Conservation (phyloP, 2,329 filamentous ascomycete genomes). For the Colletotrichum filicis region DNA sequence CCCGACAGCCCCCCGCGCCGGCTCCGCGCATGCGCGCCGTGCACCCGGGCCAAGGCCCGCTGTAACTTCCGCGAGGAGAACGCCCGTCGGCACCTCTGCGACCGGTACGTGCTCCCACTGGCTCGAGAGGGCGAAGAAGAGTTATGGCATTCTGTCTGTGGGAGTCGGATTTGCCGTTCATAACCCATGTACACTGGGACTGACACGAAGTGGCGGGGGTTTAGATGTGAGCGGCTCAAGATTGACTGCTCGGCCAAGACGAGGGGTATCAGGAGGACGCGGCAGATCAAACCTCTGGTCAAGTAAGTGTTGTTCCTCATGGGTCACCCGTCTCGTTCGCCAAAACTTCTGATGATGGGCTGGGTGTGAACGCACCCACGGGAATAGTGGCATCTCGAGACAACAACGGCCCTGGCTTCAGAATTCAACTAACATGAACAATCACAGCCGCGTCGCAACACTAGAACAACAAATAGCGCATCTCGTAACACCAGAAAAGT, state of each 20-base stretch:
- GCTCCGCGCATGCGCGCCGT: slow-evolving; percentile 36
- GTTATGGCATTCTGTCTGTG: too few relatives aligned
- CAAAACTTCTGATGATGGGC: too few relatives aligned
- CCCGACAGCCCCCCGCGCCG: slow-evolving; percentile 34
- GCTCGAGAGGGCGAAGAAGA: too few relatives aligned
- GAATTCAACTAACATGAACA: neutral
- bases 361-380: too few relatives aligned
- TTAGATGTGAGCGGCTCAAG: slow-evolving; percentile 40
- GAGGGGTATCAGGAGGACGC: slow-evolving; percentile 44
- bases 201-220: neutral
- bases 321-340: too few relatives aligned
- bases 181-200: neutral
- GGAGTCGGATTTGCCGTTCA: too few relatives aligned
- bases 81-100: slow-evolving; percentile 26
- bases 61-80: slow-evolving; percentile 34
- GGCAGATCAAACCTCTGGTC: slow-evolving; percentile 42
- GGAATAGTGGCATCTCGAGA: neutral
- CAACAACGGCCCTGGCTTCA: neutral
- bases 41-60: slow-evolving; percentile 35
- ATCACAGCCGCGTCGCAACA: slow-evolving; percentile 39
- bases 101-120: slow-evolving; percentile 6
- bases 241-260: slow-evolving; percentile 44
- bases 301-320: slow-evolving; percentile 37
- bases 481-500: slow-evolving; percentile 25
- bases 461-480: slow-evolving; percentile 39